Evolutionary conservation across 139 green algal species (phyloP), one percentile per base, ranked within the genome.

Genomic region (Volvox reticuliferus): DNA sequence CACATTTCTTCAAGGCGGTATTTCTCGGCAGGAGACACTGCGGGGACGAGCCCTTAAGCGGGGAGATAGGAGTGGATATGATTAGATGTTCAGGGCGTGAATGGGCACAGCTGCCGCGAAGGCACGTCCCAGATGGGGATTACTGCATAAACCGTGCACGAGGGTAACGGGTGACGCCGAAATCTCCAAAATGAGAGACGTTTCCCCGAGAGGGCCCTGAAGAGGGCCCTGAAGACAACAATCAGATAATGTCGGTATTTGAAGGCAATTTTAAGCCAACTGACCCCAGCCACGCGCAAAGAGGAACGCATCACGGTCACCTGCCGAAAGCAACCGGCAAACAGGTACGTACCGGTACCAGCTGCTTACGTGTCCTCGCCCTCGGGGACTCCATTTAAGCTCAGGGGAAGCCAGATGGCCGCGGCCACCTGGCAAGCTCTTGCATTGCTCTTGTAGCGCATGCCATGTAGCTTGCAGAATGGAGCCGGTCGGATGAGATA

Each of bases 321-420:
- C n/a, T n/a, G n/a, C n/a, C n/a, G n/a, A n/a, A n/a, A n/a, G n/a
- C n/a, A n/a, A n/a, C n/a, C 12, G 67, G 67, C 22, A 26, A 12
- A 26, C 67, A 28, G 67, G n/a, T n/a, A n/a, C n/a, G n/a, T n/a
- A n/a, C n/a, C n/a, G n/a, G n/a, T n/a, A n/a, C n/a, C 67, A 28
- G 6, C 67, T 28, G 67, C 67, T 12, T 5, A 5, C 67, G 67
- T 12, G 12, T 26, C 67, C 2, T 26, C 12, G 67, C 22, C 67
- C 24, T 14, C 12, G 22, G 22, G 67, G 67, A 5, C 22, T 75
- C 3, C 3, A 28, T 12, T 75, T 5, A 14, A 26, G 67, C 24
- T 6, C 67, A 75, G 67, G 22, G 94, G 84, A 24, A 87, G 76
- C 12, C 30, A 75, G 67, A 75, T 75, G 67, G 67, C 67, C 22